These are phyloP conservation scores for Pseudogymnoascus sp. DNA, from an alignment of 2,329 filamentous ascomycete species.

Conservation along the genomic window DNA sequence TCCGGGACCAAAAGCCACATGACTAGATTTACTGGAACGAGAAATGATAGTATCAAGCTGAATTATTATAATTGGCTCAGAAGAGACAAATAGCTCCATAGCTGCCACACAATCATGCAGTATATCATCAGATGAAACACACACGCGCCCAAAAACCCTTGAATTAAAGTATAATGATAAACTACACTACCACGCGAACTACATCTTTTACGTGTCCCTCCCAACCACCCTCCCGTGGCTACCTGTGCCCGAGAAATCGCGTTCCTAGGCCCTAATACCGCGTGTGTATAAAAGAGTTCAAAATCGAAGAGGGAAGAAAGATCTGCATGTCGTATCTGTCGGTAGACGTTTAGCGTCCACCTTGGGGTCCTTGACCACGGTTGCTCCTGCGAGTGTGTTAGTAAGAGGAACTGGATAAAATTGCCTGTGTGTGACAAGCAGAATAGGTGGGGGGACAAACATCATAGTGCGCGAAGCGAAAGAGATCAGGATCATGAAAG, in stretches of 20 bases:
- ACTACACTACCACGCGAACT: neutral
- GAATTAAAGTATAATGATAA: slow-evolving; percentile 6
- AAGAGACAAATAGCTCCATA: neutral
- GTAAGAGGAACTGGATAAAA: neutral
- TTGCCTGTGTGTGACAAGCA: neutral
- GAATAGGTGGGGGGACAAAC: slow-evolving; percentile 44
- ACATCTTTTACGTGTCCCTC: neutral
- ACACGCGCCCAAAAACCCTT: neutral
- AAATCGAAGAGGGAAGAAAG: neutral
- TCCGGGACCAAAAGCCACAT: too few relatives aligned
- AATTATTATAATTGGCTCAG: too few relatives aligned
- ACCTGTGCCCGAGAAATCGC: neutral
- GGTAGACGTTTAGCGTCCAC: neutral
- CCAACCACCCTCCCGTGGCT: neutral
- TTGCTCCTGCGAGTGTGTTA: neutral
- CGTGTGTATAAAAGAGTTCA: slow-evolving; percentile 4
- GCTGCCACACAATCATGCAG: neutral
- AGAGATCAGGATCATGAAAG: slow-evolving; percentile 67
- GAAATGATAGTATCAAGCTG: neutral
- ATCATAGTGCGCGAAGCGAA: slow-evolving; percentile 67
- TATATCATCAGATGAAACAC: neutral
- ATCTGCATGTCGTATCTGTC: neutral
- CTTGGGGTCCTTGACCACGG: neutral
- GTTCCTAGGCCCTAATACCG: neutral
- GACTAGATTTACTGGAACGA: too few relatives aligned